Evolutionary conservation across 371 early-diverging fungal species (phyloP), one percentile per base, ranked within the genome.

Genomic region (Mycotypha africana): DNA sequence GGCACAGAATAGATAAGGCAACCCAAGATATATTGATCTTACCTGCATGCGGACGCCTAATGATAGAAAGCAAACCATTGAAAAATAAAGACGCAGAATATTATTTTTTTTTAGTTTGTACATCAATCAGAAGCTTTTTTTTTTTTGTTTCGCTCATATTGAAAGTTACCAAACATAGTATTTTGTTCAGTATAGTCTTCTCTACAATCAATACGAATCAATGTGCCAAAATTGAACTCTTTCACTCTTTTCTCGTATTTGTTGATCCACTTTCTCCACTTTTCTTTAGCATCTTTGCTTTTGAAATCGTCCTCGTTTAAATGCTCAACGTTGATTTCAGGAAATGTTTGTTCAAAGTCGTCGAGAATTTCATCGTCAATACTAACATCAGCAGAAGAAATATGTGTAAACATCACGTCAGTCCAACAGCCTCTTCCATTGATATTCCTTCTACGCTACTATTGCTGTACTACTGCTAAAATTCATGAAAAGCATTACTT

Each of bases 141-240:
- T n/a, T n/a, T n/a, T n/a, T n/a, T n/a, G n/a, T n/a, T n/a, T n/a
- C n/a, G n/a, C n/a, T n/a, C n/a, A n/a, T n/a, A n/a, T n/a, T n/a
- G n/a, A n/a, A n/a, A n/a, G n/a, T 64, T 79, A 79, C 83, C 94
- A 68, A 94, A 92, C 76, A 92, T 86, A 2, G 87, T 71, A 69
- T 93, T 94, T 33, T 87, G 80, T 46, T 83, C 81, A 4, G 82
- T 78, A 60, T 93, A 94, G 42, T 85, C 93, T 28, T 86, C 78
- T 37, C 65, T 69, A 49, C 76, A 71, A 52, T 86, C 80, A 45
- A 82, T 82, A 51, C 95, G 79, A 45, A 95, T 69, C 62, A 95
- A 70, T 10, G 91, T 82, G 4, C 94, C 95, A 80, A 93, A 93
- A 70, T 92, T 93, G 65, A 70, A 93, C 58, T 93, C 93, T 28